These are phyloP conservation scores for Ganoderma leucocontextum DNA, from an alignment of 1,284 basidiomycete species.

Conservation along the genomic window DNA sequence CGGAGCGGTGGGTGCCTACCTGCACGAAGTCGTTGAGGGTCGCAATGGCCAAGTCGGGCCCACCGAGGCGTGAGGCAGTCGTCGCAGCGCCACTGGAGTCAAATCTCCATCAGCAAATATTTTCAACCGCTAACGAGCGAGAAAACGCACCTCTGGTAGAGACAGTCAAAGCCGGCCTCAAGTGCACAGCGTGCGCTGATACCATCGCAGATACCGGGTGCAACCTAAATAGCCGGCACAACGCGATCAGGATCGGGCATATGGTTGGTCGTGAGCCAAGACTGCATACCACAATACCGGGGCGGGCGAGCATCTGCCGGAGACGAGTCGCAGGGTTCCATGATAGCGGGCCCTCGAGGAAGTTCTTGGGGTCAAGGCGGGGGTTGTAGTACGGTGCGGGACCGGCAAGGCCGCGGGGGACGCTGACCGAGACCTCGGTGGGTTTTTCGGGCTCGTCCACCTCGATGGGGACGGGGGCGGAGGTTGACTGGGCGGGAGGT, in stretches of 20 bases:
- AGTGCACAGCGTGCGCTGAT: conserved; percentile 82
- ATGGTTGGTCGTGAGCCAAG: not conserved
- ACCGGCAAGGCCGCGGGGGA: conserved; percentile 32
- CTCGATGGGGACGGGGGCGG: conserved; percentile 23
- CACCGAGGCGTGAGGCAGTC: conserved; percentile 78
- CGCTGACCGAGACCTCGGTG: conserved; percentile 12
- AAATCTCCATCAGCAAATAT: conserved; percentile 7
- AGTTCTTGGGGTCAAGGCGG: conserved; percentile 73
- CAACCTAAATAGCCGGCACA: conserved; percentile 54
- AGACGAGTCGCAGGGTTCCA: conserved; percentile 74
- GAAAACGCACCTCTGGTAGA: conserved; percentile 66
- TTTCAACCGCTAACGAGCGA: not conserved
- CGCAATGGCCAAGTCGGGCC: conserved; percentile 82
- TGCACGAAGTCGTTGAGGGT: conserved; percentile 83
- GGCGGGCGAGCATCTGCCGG: conserved; percentile 78
- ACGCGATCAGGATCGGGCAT: not conserved
- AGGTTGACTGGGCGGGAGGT: conserved; percentile 27
- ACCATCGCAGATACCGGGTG: conserved; percentile 84
- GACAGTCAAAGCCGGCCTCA: conserved; percentile 78
- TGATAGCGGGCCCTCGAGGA: conserved; percentile 72
- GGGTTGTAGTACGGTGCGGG: conserved; percentile 58
- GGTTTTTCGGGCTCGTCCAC: conserved; percentile 27
- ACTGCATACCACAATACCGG: conserved; percentile 75
- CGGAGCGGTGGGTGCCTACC: conserved; percentile 40
- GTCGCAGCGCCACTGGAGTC: conserved; percentile 71